phyloP scores from a whole-genome alignment of 257 asterid genomes.

The Nicotiana sylvestris region DNA sequence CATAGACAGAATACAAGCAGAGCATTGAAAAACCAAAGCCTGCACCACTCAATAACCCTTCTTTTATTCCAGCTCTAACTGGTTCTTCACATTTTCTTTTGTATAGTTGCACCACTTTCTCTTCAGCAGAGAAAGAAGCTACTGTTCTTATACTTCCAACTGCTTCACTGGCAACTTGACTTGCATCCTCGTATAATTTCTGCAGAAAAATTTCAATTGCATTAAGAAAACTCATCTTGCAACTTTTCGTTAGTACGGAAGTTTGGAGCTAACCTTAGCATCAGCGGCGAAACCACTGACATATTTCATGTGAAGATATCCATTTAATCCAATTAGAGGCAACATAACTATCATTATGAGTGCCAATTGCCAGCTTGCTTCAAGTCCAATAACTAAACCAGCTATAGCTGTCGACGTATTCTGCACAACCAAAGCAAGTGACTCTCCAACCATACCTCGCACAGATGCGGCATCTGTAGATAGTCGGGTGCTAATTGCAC shows the following conservation, averaged over 20 bases:
- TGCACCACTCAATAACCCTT: conserved; percentile 67
- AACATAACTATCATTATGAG: conserved; percentile 62
- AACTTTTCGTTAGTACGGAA: conserved; percentile 31
- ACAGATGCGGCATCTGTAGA: conserved; percentile 45
- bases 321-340: conserved; percentile 63
- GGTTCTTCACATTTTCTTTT: conserved; percentile 75
- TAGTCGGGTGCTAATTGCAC: conserved; percentile 31
- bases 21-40: conserved; percentile 68
- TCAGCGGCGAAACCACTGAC: conserved; percentile 75
- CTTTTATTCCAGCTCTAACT: conserved; percentile 52
- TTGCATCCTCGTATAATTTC: conserved; percentile 84
- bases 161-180: conserved; percentile 86
- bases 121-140: conserved; percentile 91
- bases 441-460: conserved; percentile 84
- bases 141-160: conserved; percentile 83
- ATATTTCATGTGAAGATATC: conserved; percentile 55
- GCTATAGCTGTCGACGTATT: conserved; percentile 55
- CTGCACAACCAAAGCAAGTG: conserved; percentile 81
- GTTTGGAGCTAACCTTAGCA: conserved; percentile 60
- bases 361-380: conserved; percentile 75
- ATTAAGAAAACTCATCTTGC: conserved; percentile 23
- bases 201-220: conserved; percentile 14
- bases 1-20: conserved; percentile 61
- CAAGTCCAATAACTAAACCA: conserved; percentile 63
- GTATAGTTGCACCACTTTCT: conserved; percentile 68